Conservation (phyloP, 805 yeast genomes). For the Ogataea paraovalis region DNA sequence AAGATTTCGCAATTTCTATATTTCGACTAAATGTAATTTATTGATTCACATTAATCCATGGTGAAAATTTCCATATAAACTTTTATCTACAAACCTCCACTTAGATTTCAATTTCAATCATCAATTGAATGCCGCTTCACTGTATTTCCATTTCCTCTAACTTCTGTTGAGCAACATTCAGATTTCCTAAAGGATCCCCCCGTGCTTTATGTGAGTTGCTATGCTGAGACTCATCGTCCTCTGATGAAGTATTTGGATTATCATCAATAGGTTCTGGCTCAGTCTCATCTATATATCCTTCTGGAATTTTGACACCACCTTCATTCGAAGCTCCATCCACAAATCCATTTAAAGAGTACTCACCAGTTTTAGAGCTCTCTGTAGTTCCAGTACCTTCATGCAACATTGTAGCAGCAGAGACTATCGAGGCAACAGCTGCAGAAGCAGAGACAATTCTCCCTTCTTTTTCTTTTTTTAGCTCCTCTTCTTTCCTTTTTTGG, state of each 20-base stretch:
- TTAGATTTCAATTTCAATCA: too few relatives aligned
- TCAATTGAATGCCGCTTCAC: too few relatives aligned
- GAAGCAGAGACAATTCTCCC: not conserved
- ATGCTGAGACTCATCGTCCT: constrained; percentile 1
- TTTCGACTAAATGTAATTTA: too few relatives aligned
- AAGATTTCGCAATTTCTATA: too few relatives aligned
- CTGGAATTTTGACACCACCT: not conserved
- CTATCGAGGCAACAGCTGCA: not conserved
- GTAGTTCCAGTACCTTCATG: not conserved
- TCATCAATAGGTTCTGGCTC: not conserved
- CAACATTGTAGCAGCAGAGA: not conserved
- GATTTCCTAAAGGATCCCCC: constrained; percentile 2
- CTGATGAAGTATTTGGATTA: not conserved
- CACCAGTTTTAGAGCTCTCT: not conserved
- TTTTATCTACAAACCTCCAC: too few relatives aligned
- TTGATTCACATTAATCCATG: too few relatives aligned
- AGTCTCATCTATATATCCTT: constrained; percentile 1
- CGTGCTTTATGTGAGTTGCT: not conserved
- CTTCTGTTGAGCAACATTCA: constrained; percentile 1
- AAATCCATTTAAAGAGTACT: not conserved
- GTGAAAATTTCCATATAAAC: too few relatives aligned
- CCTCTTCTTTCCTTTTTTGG: constrained; percentile 1
- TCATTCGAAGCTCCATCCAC: not conserved
- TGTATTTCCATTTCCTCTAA: constrained; percentile 6
- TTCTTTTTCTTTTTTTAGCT: constrained; percentile 1